Percentiles rank a stretch among this genome's conserved stretches.
Conservation (phyloP, 2,329 filamentous ascomycete species). For the Epichloe festucae region DNA sequence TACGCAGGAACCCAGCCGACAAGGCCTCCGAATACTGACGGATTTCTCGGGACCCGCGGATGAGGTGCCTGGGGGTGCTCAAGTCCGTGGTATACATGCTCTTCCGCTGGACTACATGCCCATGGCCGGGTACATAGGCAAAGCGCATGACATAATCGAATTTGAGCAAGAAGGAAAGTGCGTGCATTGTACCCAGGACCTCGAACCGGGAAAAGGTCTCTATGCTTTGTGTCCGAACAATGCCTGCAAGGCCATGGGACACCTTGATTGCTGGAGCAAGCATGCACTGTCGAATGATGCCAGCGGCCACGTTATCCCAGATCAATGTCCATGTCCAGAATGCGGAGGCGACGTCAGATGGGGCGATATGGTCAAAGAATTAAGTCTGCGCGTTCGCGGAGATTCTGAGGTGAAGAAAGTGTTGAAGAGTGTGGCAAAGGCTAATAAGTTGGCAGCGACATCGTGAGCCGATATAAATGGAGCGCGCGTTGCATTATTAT, state of each 20-base stretch:
- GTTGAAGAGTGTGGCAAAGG: slow-evolving; percentile 37
- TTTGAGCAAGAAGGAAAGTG: slow-evolving; percentile 46
- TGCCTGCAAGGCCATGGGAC: slow-evolving; percentile 43
- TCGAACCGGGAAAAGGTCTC: slow-evolving; percentile 36
- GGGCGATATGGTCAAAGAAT: slow-evolving; percentile 69
- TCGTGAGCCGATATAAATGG: background rate
- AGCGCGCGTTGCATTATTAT: no score
- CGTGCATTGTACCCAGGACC: slow-evolving; percentile 33
- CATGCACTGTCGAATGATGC: slow-evolving; percentile 31
- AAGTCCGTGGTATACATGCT: slow-evolving; percentile 36
- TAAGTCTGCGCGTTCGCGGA: slow-evolving; percentile 61
- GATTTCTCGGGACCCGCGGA: slow-evolving; percentile 32
- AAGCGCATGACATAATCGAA: slow-evolving; percentile 38
- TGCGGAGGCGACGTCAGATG: slow-evolving; percentile 55
- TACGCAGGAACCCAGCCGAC: slow-evolving; percentile 32
- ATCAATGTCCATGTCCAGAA: slow-evolving; percentile 54
- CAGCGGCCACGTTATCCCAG: slow-evolving; percentile 46
- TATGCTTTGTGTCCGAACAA: slow-evolving; percentile 43
- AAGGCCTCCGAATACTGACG: slow-evolving; percentile 38
- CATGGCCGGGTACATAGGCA: slow-evolving; percentile 40
- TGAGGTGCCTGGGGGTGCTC: slow-evolving; percentile 5
- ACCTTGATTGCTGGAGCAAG: slow-evolving; percentile 46
- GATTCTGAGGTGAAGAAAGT: slow-evolving; percentile 57
- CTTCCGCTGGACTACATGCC: slow-evolving; percentile 42
- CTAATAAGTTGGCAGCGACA: slow-evolving; percentile 10